phyloP scores from a whole-genome alignment of 805 yeast species.

The Ogataea allantospora region DNA sequence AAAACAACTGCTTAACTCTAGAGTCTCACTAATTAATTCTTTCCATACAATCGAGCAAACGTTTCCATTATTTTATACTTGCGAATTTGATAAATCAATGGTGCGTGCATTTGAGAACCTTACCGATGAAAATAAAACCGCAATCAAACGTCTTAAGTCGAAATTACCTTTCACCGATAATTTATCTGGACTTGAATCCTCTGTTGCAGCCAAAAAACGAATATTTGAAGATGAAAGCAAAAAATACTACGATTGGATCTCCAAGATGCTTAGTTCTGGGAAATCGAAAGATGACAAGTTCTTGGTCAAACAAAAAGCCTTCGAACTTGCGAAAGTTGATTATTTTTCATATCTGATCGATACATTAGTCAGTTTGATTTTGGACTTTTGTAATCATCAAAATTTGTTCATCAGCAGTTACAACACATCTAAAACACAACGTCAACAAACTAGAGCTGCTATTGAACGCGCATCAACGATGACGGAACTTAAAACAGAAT shows the following conservation, averaged over 20 bases:
- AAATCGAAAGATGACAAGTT: conserved; percentile 35
- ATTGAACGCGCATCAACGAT: conserved; percentile 22
- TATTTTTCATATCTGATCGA: conserved; percentile 32
- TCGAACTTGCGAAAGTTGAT: conserved; percentile 32
- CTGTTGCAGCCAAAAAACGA: conserved; percentile 22
- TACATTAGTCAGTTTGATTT: conserved; percentile 20
- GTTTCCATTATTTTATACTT: conserved; percentile 18
- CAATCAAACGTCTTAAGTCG: conserved; percentile 17
- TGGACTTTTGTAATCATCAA: conserved; percentile 17
- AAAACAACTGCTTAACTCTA: conserved; percentile 19
- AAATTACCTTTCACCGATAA: conserved; percentile 12
- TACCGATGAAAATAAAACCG: conserved; percentile 20
- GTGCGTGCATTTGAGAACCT: conserved; percentile 13
- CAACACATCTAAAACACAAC: conserved; percentile 15
- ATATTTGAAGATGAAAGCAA: conserved; percentile 38
- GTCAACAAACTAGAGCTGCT: conserved; percentile 19
- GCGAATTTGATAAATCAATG: conserved; percentile 15
- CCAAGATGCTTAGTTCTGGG: conserved; percentile 34
- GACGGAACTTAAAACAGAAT: conserved; percentile 36
- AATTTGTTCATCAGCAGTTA: conserved; percentile 12
- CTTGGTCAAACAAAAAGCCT: conserved; percentile 29
- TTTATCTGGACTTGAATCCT: conserved; percentile 16
- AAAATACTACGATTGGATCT: conserved; percentile 36
- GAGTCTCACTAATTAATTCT: conserved; percentile 13
- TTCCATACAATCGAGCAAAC: conserved; percentile 9